Conservation (phyloP, 2,329 filamentous ascomycete genomes). For the Fusarium sp. region DNA sequence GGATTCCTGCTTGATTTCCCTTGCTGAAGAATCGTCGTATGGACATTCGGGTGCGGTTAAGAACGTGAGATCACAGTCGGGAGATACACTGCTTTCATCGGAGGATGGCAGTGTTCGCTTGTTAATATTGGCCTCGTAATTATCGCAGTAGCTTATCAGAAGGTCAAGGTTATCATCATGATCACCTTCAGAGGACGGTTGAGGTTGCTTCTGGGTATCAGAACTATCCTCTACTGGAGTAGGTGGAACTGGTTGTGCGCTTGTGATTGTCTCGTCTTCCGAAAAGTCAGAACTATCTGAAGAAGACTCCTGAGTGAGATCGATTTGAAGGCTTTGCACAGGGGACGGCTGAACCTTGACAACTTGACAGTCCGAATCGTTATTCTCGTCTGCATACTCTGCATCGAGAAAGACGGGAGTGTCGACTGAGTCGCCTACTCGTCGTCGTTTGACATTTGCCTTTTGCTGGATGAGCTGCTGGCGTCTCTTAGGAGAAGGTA, state of each 20-base stretch:
- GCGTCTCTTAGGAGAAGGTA: constrained; percentile 26
- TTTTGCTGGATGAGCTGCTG: background rate
- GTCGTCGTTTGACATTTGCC: constrained; percentile 30
- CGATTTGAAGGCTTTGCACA: constrained; percentile 7
- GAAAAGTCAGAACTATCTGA: constrained; percentile 32
- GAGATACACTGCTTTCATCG: background rate
- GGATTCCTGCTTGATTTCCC: constrained; percentile 18
- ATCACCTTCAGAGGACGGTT: background rate
- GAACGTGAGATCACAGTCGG: background rate
- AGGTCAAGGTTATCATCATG: background rate
- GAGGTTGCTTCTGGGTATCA: background rate
- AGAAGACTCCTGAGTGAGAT: constrained; percentile 24
- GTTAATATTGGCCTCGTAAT: background rate
- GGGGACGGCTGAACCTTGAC: constrained; percentile 7
- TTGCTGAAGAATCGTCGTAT: background rate
- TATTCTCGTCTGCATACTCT: background rate
- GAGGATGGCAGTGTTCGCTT: background rate
- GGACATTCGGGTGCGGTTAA: constrained; percentile 16
- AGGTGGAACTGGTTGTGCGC: background rate
- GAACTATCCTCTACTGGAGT: background rate
- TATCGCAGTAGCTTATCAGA: background rate
- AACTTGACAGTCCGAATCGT: constrained; percentile 25
- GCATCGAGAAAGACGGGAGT: background rate
- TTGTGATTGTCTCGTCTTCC: constrained; percentile 8
- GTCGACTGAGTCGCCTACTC: constrained; percentile 5